These are phyloP conservation scores for Psilocybe tampanensis DNA, from an alignment of 768 basidiomycete genomes.

Conservation along the genomic window DNA sequence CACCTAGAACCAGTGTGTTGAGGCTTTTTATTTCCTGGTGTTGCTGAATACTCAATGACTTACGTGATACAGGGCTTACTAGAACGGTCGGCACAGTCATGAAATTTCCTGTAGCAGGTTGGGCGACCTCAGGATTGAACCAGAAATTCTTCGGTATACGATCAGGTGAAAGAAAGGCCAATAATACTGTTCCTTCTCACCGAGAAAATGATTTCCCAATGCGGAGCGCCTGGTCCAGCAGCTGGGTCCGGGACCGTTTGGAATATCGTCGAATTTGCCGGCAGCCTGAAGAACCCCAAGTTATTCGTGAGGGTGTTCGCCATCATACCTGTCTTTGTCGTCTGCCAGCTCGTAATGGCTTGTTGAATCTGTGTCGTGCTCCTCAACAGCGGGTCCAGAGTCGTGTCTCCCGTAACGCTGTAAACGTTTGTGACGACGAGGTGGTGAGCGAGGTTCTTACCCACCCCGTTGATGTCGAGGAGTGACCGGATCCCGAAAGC, in stretches of 20 bases:
- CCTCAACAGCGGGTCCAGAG: slow-evolving; percentile 26
- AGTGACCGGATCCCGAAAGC: slow-evolving; percentile 26
- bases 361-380: slow-evolving; percentile 16
- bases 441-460: slow-evolving; percentile 35
- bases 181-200: slow-evolving; percentile 24
- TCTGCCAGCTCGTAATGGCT: slow-evolving; percentile 29
- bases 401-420: slow-evolving; percentile 28
- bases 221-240: slow-evolving; percentile 34
- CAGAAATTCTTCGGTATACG: not conserved
- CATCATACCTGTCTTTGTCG: slow-evolving; percentile 22
- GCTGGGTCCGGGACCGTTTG: slow-evolving; percentile 33
- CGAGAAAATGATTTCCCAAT: slow-evolving; percentile 34
- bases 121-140: slow-evolving; percentile 3
- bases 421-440: slow-evolving; percentile 20
- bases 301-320: slow-evolving; percentile 21
- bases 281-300: slow-evolving; percentile 30
- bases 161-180: too few relatives aligned
- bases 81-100: slow-evolving; percentile 19
- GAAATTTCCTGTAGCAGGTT: slow-evolving; percentile 24
- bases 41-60: not conserved
- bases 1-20: slow-evolving; percentile 25
- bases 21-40: not conserved
- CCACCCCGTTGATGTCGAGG: slow-evolving; percentile 35
- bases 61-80: slow-evolving; percentile 30
- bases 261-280: slow-evolving; percentile 30